phyloP scores from a whole-genome alignment of 2,329 filamentous ascomycete species.

The Fusarium irregulare region DNA sequence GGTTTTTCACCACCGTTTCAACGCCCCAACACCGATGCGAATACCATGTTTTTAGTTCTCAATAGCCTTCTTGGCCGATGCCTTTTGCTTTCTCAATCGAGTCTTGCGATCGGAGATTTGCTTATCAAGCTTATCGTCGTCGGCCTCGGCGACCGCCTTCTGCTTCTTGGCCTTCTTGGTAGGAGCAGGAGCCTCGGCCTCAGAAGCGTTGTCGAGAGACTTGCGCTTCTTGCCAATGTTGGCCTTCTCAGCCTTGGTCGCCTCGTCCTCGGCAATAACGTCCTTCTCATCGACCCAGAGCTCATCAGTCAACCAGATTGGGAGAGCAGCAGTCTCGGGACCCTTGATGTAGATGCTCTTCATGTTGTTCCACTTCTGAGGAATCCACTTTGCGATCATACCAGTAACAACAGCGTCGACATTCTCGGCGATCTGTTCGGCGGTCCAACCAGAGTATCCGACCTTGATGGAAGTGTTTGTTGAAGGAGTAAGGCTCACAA shows the following conservation, averaged over 20 bases:
- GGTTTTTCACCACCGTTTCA: conserved; percentile 41
- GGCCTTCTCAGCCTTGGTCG: conserved; percentile 64
- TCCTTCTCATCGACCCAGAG: conserved; percentile 85
- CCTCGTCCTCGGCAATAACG: conserved; percentile 72
- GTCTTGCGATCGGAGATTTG: conserved; percentile 70
- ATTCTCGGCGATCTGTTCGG: conserved; percentile 84
- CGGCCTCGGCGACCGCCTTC: conserved; percentile 55
- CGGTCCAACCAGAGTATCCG: conserved; percentile 77
- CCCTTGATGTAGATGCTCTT: conserved; percentile 91
- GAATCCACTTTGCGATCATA: conserved; percentile 82
- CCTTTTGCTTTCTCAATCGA: conserved; percentile 69
- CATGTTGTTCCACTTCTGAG: conserved; percentile 89
- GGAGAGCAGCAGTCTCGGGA: conserved; percentile 85
- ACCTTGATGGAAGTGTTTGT: conserved; percentile 85
- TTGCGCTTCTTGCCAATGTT: conserved; percentile 75
- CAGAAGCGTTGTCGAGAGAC: conserved; percentile 57
- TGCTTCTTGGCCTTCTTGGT: conserved; percentile 55
- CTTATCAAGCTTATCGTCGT: conserved; percentile 66
- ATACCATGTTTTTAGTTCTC: conserved; percentile 54
- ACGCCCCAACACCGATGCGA: conserved; percentile 52
- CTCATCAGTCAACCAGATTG: conserved; percentile 94
- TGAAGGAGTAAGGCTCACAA: conserved; percentile 82
- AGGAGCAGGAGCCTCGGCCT: conserved; percentile 56
- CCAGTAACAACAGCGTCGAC: conserved; percentile 75
- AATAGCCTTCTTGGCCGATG: conserved; percentile 63